Evolutionary conservation across 805 yeast species (phyloP), one percentile per base, ranked within the genome.

Genomic region (Metschnikowia bowlesiae): DNA sequence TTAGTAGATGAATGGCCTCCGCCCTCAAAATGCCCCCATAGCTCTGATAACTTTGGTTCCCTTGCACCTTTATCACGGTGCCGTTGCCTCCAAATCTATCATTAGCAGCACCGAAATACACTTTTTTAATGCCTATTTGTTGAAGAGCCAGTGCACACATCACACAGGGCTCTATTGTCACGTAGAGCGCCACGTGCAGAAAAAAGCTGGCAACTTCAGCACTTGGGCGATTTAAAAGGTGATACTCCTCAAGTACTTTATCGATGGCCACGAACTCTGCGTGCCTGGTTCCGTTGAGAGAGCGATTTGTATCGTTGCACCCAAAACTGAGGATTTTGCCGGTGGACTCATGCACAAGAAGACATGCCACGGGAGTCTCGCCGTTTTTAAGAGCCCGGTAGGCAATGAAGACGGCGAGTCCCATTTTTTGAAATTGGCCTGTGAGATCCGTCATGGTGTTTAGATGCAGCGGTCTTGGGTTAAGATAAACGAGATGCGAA

Each of bases 71-170:
- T 30, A 89, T 66, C 1, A 92, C 94, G 0, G 96, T 84, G 0
- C 98, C 98, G 65, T 91, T 91, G 0, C 99, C 98, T 0, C 99
- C 99, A 69, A 94, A 94, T 42, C 98, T 69, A 54, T 92, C 98
- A 64, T 94, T 94, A 0, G 89, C 94, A 62, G 97, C 91, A 0
- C 99, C 98, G 61, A 89, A 94, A 42, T 83, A 83, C 1, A 92
- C 96, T 38, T 74, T 72, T 31, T 80, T 68, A 9, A 94, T 81
- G 1, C 86, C 85, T 42, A 91, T 65, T 59, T 94, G 99, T 51
- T 91, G 77, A 38, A 94, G 68, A 2, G 96, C 90, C 38, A 94
- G 83, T 0, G 97, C 98, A 71, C 99, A 94, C 99, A 94, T 94
- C 7, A 94, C 86, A 64, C 99, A 94, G 0, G 99, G 99, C 67